Evolutionary conservation across 306 rosid species (phyloP), one percentile per base, ranked within the genome.

Genomic region (Betula pendula): DNA sequence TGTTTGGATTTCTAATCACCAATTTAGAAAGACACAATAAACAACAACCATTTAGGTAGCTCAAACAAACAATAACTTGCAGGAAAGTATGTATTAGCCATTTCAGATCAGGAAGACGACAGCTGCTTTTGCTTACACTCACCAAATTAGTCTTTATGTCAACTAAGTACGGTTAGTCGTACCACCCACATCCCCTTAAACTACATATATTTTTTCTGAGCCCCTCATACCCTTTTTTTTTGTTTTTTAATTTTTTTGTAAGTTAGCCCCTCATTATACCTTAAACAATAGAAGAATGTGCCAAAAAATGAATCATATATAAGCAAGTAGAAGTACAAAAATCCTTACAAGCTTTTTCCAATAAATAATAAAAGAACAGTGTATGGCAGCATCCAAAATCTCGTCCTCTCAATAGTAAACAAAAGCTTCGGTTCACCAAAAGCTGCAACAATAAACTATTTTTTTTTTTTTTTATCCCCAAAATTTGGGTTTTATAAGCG

Each of bases 321-420:
- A 47, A 8, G 9, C 17, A 11, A 16, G 9, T 33, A 31, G 3
- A 38, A 62, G 69, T 31, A 31, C 69, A 63, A 59, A 19, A 40
- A 48, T 45, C 60, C 48, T 16, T 13, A 1, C 7, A 24, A 29
- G 48, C 25, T 45, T 47, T 47, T 67, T 40, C 43, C 29, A 48
- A 47, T 25, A 14, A 19, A 15, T 65, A 45, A 10, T 8, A 2
- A 38, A 38, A 9, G 38, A 68, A 58, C 38, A 50, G 31, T 52
- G 73, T 22, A n/a, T n/a, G n/a, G n/a, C n/a, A n/a, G n/a, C n/a
- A 50, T 69, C 51, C 71, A 65, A 77, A 77, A 78, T 70, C 76
- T 44, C 59, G 50, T 78, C 50, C 33, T 49, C 19, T 50, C 9
- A 71, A 17, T 45, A n/a, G 43, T 67, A 11, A 68, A 43, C 48